phyloP scores from a whole-genome alignment of 2,329 filamentous ascomycete species.

The Calonectria honghensis region DNA sequence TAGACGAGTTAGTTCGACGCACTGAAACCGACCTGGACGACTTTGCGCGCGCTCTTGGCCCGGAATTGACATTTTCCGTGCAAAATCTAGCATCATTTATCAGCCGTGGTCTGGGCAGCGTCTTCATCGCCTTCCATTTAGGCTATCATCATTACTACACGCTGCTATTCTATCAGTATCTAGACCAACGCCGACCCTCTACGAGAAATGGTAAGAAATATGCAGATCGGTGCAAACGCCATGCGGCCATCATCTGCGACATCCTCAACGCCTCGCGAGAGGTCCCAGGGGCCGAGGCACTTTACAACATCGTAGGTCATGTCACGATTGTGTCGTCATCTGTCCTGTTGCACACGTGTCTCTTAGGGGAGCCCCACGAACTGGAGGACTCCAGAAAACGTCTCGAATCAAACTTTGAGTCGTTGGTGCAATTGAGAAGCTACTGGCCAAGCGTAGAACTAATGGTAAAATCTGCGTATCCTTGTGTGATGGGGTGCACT shows the following conservation, averaged over 20 bases:
- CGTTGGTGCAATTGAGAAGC: conserved; percentile 55
- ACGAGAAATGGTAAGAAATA: conserved; percentile 57
- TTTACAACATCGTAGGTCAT: conserved; percentile 60
- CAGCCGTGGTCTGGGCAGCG: conserved; percentile 53
- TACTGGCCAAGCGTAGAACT: conserved; percentile 60
- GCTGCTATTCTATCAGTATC: conserved; percentile 59
- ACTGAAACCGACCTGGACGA: conserved; percentile 49
- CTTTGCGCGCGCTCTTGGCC: conserved; percentile 52
- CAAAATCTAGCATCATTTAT: conserved; percentile 55
- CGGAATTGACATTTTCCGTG: conserved; percentile 47
- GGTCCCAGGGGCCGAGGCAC: conserved; percentile 50
- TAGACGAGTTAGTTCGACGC: conserved; percentile 48
- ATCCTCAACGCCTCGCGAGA: conserved; percentile 55
- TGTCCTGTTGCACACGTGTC: conserved; percentile 58
- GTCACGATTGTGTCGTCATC: conserved; percentile 61
- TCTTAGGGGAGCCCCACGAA: conserved; percentile 58
- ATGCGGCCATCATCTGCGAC: conserved; percentile 57
- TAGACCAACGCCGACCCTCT: conserved; percentile 56
- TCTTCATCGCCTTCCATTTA: conserved; percentile 60
- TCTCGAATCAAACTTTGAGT: conserved; percentile 58
- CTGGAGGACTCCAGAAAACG: conserved; percentile 51
- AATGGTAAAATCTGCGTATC: conserved; percentile 51
- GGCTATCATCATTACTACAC: conserved; percentile 60
- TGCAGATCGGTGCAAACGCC: conserved; percentile 55
- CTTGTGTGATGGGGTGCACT: neutral